phyloP scores from a whole-genome alignment of 2,329 filamentous ascomycete species.

The Fusarium austroafricanum region DNA sequence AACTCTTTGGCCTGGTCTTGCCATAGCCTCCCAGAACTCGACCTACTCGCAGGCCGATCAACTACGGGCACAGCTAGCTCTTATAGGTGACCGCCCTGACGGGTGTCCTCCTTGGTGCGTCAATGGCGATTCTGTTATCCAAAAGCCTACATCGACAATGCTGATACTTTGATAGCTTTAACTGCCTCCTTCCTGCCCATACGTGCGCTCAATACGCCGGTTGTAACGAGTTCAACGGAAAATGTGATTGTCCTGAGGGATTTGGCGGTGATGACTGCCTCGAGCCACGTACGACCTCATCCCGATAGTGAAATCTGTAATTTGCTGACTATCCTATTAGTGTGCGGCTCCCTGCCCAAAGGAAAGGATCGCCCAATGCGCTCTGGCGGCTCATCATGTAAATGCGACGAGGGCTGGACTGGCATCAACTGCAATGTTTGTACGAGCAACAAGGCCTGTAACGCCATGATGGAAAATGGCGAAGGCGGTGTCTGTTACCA shows the following conservation, averaged over 20 bases:
- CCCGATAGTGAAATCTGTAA: neutral
- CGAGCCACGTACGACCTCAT: conserved; percentile 70
- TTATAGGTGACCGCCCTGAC: conserved; percentile 78
- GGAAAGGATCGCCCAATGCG: conserved; percentile 83
- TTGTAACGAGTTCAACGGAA: conserved; percentile 90
- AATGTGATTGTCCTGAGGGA: conserved; percentile 90
- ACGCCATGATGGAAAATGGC: conserved; percentile 85
- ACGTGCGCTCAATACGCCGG: conserved; percentile 89
- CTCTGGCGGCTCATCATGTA: conserved; percentile 75
- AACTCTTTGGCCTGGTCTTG: conserved; percentile 55
- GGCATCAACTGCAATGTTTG: conserved; percentile 99
- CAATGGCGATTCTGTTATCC: neutral
- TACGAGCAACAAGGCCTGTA: conserved; percentile 82
- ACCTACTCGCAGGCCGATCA: conserved; percentile 72
- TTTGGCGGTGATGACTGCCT: conserved; percentile 96
- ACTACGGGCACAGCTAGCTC: conserved; percentile 73
- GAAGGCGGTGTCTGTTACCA: conserved; percentile 92
- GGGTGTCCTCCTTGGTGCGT: conserved; percentile 81
- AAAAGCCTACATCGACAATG: neutral
- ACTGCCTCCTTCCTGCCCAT: conserved; percentile 94
- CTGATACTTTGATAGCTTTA: conserved; percentile 74
- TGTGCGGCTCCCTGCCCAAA: conserved; percentile 88
- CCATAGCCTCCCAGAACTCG: conserved; percentile 57
- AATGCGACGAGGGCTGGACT: conserved; percentile 92
- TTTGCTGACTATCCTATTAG: conserved; percentile 50